Percentiles rank a stretch among this genome's conserved stretches.
phyloP scores from a whole-genome alignment of 192 early-diverging fungal species.

The Rhizoclosmatium globosum region DNA sequence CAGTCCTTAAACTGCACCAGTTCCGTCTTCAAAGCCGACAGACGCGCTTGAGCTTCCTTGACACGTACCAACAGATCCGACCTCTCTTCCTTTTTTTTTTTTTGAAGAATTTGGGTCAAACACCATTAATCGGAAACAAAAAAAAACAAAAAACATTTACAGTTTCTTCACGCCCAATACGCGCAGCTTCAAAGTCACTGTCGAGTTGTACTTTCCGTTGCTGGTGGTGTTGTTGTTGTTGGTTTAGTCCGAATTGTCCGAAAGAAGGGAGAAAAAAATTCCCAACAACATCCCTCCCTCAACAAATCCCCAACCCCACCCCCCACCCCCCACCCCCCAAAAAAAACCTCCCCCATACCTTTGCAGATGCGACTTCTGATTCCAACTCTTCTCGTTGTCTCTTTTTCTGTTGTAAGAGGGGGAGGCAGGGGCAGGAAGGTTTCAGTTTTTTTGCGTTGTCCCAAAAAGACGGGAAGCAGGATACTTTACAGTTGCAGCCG shows the following conservation, averaged over 20 bases:
- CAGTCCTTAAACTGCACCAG: conserved; percentile 75
- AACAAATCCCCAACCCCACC: conserved; percentile 45
- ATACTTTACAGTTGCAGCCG: conserved; percentile 53
- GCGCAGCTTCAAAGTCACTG: conserved; percentile 55
- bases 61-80: conserved; percentile 58
- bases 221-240: not conserved
- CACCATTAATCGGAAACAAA: no score
- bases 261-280: conserved; percentile 7
- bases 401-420: not conserved
- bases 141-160: conserved; percentile 41
- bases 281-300: conserved; percentile 51
- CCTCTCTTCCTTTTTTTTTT: conserved; percentile 70
- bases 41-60: conserved; percentile 54
- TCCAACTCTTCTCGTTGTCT: not conserved
- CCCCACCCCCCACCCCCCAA: conserved; percentile 49
- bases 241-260: no score
- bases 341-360: not conserved
- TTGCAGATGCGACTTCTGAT: not conserved
- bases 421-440: not conserved
- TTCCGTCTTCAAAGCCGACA: conserved; percentile 58
- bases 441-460: not conserved
- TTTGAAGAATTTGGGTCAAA: no score
- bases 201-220: conserved; percentile 54
- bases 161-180: conserved; percentile 69
- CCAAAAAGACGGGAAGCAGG: not conserved